These are phyloP conservation scores for Neoascochyta sp. DNA, from an alignment of 2,329 filamentous ascomycete species.

Conservation along the genomic window DNA sequence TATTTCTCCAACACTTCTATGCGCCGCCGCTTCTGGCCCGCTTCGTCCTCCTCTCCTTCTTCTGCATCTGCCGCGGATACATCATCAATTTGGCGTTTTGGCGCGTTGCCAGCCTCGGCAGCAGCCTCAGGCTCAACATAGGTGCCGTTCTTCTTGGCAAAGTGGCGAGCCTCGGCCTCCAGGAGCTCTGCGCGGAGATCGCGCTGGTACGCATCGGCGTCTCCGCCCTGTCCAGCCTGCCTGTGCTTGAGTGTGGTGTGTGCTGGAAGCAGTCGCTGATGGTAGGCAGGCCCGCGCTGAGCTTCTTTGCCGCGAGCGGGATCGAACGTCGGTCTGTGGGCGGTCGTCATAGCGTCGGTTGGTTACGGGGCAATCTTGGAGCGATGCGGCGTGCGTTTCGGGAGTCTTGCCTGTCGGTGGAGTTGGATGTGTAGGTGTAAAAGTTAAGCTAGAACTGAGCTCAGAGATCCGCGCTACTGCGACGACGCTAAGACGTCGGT, in stretches of 20 bases:
- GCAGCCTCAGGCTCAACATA: constrained; percentile 47
- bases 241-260: constrained; percentile 83
- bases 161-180: constrained; percentile 81
- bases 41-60: constrained; percentile 58
- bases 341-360: constrained; percentile 46
- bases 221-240: constrained; percentile 84
- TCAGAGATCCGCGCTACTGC: too few relatives aligned
- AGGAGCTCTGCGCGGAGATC: constrained; percentile 89
- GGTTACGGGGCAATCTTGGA: not conserved
- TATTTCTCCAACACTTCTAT: constrained; percentile 75
- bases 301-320: constrained; percentile 95
- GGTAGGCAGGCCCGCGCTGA: constrained; percentile 87
- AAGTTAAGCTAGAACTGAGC: constrained; percentile 10
- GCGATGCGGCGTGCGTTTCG: constrained; percentile 15
- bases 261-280: constrained; percentile 90
- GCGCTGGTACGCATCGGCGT: constrained; percentile 64
- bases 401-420: constrained; percentile 26
- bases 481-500: constrained; percentile 15
- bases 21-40: constrained; percentile 76
- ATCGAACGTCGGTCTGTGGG: constrained; percentile 89
- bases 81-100: constrained; percentile 64
- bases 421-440: constrained; percentile 5
- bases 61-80: constrained; percentile 38
- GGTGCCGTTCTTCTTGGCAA: constrained; percentile 74
- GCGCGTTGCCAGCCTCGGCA: constrained; percentile 39